phyloP scores from a whole-genome alignment of 495 filamentous ascomycete genomes.

The Jackrogersella multiformis region DNA sequence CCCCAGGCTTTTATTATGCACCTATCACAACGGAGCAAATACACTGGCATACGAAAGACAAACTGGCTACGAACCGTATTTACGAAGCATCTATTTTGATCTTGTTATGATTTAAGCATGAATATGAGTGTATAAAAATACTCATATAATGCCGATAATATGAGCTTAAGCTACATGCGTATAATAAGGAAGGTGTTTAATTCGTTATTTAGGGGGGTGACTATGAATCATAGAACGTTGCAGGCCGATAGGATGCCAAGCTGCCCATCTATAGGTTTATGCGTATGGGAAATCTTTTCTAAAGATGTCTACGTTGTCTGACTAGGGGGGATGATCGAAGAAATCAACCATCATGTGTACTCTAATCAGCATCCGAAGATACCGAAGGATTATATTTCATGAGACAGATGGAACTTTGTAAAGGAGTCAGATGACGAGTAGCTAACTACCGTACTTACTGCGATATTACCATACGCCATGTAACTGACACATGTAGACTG shows the following conservation, averaged over 20 bases:
- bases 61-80: neutral
- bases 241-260: slow-evolving; percentile 3
- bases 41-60: neutral
- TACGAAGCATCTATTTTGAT: neutral
- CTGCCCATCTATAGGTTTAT: slow-evolving; percentile 13
- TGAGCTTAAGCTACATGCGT: neutral
- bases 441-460: slow-evolving; percentile 25
- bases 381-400: slow-evolving; percentile 26
- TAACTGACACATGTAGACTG: slow-evolving; percentile 11
- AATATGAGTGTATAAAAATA: neutral
- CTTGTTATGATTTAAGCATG: neutral
- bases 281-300: slow-evolving; percentile 13
- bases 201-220: neutral
- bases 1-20: neutral
- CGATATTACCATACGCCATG: slow-evolving; percentile 20
- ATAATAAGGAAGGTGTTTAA: slow-evolving; percentile 1
- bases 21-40: neutral
- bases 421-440: slow-evolving; percentile 32
- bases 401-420: slow-evolving; percentile 16
- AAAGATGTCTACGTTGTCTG: neutral
- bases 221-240: slow-evolving; percentile 2
- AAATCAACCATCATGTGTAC: neutral
- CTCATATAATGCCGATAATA: neutral
- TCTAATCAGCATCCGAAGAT: slow-evolving; percentile 16
- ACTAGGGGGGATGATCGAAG: neutral